Conservation (phyloP, 768 basidiomycete genomes). For the Podaxis rugospora region DNA sequence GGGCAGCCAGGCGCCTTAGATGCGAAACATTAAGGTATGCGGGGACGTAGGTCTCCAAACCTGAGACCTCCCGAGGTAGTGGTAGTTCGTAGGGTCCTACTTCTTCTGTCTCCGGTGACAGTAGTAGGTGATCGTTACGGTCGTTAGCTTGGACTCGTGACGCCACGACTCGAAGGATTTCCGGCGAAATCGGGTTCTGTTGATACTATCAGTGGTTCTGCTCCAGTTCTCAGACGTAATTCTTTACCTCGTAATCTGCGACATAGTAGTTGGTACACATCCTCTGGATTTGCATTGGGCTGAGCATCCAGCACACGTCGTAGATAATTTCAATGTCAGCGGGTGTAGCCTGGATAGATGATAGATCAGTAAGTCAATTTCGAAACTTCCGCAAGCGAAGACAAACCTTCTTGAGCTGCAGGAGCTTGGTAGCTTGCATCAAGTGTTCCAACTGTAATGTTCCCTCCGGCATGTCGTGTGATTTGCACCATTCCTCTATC, state of each 20-base stretch:
- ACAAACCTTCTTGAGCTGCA: conserved; percentile 93
- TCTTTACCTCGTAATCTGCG: conserved; percentile 91
- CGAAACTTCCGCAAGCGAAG: not conserved
- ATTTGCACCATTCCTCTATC: conserved; percentile 99
- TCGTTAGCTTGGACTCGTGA: conserved; percentile 95
- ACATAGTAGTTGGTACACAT: conserved; percentile 99
- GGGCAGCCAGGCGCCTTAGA: conserved; percentile 79
- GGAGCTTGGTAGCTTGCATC: conserved; percentile 98
- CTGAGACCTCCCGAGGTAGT: conserved; percentile 89
- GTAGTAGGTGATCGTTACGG: conserved; percentile 92
- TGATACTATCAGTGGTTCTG: conserved; percentile 5
- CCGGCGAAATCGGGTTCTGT: conserved; percentile 94
- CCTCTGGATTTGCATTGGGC: conserved; percentile 98
- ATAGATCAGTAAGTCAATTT: conserved; percentile 10
- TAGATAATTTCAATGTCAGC: conserved; percentile 99
- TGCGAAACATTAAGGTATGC: conserved; percentile 89
- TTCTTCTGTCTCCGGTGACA: conserved; percentile 95
- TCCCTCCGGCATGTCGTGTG: conserved; percentile 99
- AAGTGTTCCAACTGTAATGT: conserved; percentile 96
- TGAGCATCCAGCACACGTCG: conserved; percentile 99
- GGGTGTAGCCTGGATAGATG: conserved; percentile 66
- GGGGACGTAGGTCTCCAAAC: conserved; percentile 94
- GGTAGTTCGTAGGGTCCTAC: conserved; percentile 95
- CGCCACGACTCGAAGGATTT: conserved; percentile 95
- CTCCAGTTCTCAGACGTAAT: not conserved